A percentile compares a stretch with the other conserved stretches of the same genome.
phyloP scores from a whole-genome alignment of 176 grass and related monocot genomes.

The Ensete ventricosum region DNA sequence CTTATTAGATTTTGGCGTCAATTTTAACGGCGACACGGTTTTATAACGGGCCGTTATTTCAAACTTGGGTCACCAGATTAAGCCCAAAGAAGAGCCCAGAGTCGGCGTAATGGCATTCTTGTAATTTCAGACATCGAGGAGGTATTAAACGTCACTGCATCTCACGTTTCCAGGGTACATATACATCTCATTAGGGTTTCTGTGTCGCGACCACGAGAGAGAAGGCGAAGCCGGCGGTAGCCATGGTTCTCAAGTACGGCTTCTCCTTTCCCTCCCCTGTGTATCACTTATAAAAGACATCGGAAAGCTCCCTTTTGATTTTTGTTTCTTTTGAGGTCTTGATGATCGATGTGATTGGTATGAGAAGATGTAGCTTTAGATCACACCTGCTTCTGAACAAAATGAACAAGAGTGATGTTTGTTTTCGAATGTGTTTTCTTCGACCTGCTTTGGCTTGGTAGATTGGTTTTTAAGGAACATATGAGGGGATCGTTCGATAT shows the following conservation, averaged over 20 bases:
- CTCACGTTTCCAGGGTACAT: neutral
- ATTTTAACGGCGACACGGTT: no score
- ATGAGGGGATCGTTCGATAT: neutral
- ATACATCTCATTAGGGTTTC: neutral
- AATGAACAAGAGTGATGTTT: neutral
- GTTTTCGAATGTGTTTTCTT: neutral
- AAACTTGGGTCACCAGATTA: neutral
- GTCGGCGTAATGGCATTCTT: neutral
- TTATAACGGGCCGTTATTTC: no score
- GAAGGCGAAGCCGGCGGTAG: neutral
- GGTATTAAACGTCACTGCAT: neutral
- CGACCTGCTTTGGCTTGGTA: neutral
- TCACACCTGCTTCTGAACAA: neutral
- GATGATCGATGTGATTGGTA: neutral
- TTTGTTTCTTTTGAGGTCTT: neutral
- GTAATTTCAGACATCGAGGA: neutral
- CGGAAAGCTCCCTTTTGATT: neutral
- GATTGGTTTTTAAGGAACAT: neutral
- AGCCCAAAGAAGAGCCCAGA: neutral
- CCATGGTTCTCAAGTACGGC: conserved; percentile 1
- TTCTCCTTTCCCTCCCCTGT: neutral
- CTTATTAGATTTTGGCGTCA: no score
- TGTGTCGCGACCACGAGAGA: neutral
- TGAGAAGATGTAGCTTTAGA: neutral
- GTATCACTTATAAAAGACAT: no score